phyloP scores from a whole-genome alignment of 176 grass and related monocot genomes.

The Juncus inflexus region DNA sequence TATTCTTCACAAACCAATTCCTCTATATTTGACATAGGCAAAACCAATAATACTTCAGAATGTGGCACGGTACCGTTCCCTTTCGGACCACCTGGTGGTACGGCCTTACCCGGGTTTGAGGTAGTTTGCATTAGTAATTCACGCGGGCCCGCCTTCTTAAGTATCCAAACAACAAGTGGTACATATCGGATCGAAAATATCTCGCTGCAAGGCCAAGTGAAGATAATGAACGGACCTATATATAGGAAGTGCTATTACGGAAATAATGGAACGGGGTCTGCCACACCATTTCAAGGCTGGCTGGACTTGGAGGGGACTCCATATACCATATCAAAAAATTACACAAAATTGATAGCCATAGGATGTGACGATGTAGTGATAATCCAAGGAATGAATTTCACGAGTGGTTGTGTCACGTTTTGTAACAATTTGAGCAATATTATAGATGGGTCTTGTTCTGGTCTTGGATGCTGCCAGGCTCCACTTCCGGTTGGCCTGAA shows the following conservation, averaged over 20 bases:
- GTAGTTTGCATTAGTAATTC: slow-evolving; percentile 1
- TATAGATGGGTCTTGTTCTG: too few species aligned
- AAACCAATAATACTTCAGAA: background rate
- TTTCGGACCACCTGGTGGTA: background rate
- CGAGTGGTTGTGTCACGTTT: too few species aligned
- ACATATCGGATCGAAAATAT: slow-evolving; percentile 8
- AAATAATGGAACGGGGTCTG: too few species aligned
- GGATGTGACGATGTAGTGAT: too few species aligned
- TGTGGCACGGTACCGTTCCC: background rate
- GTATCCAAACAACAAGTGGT: background rate
- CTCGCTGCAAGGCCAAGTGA: slow-evolving; percentile 20
- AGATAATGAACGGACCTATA: background rate
- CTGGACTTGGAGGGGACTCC: too few species aligned
- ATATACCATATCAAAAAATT: too few species aligned
- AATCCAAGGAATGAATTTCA: too few species aligned
- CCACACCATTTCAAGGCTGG: too few species aligned
- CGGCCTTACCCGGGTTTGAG: slow-evolving; percentile 3
- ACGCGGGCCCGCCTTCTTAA: background rate
- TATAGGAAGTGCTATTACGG: slow-evolving; percentile 4
- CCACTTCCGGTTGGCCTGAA: too few species aligned
- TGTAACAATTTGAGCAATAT: too few species aligned
- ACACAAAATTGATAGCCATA: too few species aligned
- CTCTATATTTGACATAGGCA: background rate
- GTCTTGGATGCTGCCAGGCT: too few species aligned
- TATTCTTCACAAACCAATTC: background rate